Evolutionary conservation across 2,329 filamentous ascomycete species (phyloP), one percentile per base, ranked within the genome.

Genomic region (Coniochaeta sp.): DNA sequence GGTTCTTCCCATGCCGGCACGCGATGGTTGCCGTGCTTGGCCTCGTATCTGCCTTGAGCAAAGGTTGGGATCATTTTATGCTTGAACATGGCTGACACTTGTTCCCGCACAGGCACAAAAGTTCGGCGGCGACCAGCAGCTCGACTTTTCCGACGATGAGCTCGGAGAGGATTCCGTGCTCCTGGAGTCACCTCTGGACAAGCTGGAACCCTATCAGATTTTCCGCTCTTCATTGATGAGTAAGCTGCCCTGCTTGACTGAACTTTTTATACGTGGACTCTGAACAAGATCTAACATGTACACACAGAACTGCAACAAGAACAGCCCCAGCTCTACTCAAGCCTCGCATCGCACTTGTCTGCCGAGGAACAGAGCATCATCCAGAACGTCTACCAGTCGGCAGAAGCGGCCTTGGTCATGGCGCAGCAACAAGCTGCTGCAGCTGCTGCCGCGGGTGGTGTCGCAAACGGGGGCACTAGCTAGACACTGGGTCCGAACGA

Each of bases 131-230:
- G 81, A 88, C 30, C 81, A 83, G 34, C 73, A 74, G 19, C 82
- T 84, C 17, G 86, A 88, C 28, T 84, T 88, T 56, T 91, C 91
- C 1, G 90, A 93, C 28, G 92, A 96, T 60, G 93, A 96, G 59
- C 87, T 97, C 54, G 86, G 96, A 19, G 93, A 98, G 73, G 95
- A 98, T 69, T 93, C 93, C 72, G 89, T 91, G 61, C 80, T 98
- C 58, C 84, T 99, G 2, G 95, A 99, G 75, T 96, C 93, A 14
- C 93, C 93, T 17, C 81, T 99, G 26, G 95, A 99, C 74, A 95
- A 95, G 77, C 83, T 99, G 63, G 95, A 99, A 76, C 93, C 93
- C 2, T 99, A 99, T 70, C 84, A 88, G 71, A 80, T 96, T 63
- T 97, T 99, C 83, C 89, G 91, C 72, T 81, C 84, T 63, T 88